Evolutionary conservation across 2,329 filamentous ascomycete genomes (phyloP), one percentile per base, ranked within the genome.

Genomic region (Cordyceps fumosorosea): DNA sequence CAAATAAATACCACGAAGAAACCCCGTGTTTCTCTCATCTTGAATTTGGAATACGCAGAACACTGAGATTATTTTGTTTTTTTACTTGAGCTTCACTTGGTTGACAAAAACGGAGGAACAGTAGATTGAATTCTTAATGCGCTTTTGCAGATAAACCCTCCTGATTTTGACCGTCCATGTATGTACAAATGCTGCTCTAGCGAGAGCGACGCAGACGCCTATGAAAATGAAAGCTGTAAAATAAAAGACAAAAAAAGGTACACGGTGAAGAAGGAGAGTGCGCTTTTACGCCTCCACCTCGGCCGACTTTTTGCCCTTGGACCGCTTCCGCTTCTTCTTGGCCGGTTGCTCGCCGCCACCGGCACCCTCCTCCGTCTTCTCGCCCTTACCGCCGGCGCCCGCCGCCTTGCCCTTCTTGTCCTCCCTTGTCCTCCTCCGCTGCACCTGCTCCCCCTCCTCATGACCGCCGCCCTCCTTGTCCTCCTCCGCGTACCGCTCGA

Each of bases 321-420:
- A 80, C 68, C 81, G 78, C 77, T 81, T 83, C 70, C 80, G 73
- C 75, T 80, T 83, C 72, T 61, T 61, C 59, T 61, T 61, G 5
- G 51, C 59, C 40, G n/a, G n/a, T 69, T 70, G 48, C 68, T 73
- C 44, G 69, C 73, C 65, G 70, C 18, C 29, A 3, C 26, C 50
- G 18, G 22, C 42, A 22, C 47, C 20, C 44, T 18, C n/a, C 20
- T 16, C 5, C 32, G 1, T 42, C 18, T 51, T 4, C 14, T 14
- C 40, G 14, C 2, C 37, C 11, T 16, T 11, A 16, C 14, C 37
- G 37, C 11, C n/a, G n/a, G n/a, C 11, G 10, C 37, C 40, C 14
- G 40, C 44, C n/a, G n/a, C 18, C n/a, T 47, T 18, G 34, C 16
- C 14, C 40, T 14, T n/a, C 14, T 20, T 42, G 14, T 70, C 62